phyloP scores from a whole-genome alignment of 805 yeast species.

The Candida sphagnicola region DNA sequence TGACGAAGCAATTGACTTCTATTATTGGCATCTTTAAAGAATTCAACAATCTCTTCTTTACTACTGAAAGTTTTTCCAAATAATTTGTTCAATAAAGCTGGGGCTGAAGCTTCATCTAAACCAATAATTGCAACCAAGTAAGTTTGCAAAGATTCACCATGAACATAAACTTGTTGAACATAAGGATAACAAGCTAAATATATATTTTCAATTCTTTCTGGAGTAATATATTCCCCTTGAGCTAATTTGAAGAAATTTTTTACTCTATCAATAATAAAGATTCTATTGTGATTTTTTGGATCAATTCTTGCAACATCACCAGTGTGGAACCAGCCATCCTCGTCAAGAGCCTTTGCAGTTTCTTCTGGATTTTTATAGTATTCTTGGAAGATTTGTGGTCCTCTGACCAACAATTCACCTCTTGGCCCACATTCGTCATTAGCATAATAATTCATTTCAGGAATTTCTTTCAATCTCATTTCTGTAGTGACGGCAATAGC shows the following conservation, averaged over 20 bases:
- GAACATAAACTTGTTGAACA: constrained; percentile 26
- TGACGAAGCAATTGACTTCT: constrained; percentile 17
- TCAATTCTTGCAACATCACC: constrained; percentile 45
- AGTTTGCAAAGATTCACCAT: constrained; percentile 28
- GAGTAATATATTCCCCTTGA: constrained; percentile 41
- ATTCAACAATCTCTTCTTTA: constrained; percentile 15
- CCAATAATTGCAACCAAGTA: constrained; percentile 29
- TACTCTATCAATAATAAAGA: constrained; percentile 47
- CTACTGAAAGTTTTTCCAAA: constrained; percentile 10
- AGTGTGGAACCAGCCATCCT: constrained; percentile 54
- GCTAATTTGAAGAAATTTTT: constrained; percentile 43
- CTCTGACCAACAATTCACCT: constrained; percentile 57
- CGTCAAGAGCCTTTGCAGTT: constrained; percentile 40
- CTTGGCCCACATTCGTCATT: constrained; percentile 28
- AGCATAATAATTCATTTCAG: constrained; percentile 53
- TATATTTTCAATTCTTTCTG: constrained; percentile 37
- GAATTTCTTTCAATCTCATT: constrained; percentile 55
- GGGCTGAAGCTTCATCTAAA: constrained; percentile 18
- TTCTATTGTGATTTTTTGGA: constrained; percentile 21
- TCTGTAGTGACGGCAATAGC: constrained; percentile 52
- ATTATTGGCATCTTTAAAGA: constrained; percentile 19
- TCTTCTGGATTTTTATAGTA: constrained; percentile 49
- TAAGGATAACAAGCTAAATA: constrained; percentile 27
- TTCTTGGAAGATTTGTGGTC: constrained; percentile 50
- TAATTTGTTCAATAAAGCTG: constrained; percentile 12